Evolutionary conservation across 352 stramenopile species (phyloP).

Genomic region (Phytophthora europaea): DNA sequence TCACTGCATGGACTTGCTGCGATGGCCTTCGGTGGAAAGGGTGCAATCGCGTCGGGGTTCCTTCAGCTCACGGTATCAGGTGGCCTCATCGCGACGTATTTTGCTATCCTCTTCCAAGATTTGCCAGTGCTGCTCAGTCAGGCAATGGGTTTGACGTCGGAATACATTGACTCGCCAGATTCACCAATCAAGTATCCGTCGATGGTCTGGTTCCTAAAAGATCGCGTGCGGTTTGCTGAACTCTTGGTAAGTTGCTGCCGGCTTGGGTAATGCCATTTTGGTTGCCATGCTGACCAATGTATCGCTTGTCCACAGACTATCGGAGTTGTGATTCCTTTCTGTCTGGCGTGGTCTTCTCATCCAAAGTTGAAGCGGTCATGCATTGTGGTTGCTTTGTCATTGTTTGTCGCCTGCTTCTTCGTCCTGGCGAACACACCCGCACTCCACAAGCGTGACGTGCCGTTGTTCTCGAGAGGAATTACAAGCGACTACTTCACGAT

Average conservation of each 20-base stretch:
- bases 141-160: conserved; percentile 47
- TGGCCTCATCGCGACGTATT: conserved; percentile 52
- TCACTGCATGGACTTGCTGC: conserved; percentile 61
- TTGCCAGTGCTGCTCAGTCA: conserved; percentile 49
- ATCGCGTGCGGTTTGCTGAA: conserved; percentile 50
- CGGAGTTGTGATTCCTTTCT: conserved; percentile 51
- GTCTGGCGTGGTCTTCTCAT: conserved; percentile 45
- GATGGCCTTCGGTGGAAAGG: conserved; percentile 49
- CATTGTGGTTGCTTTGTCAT: conserved; percentile 28
- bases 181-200: conserved; percentile 20
- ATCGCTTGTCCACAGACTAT: conserved; percentile 32
- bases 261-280: neutral
- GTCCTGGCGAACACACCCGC: conserved; percentile 38
- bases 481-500: conserved; percentile 57
- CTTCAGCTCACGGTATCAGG: conserved; percentile 49
- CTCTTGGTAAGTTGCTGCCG: conserved; percentile 35
- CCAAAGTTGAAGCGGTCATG: conserved; percentile 38
- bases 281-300: neutral
- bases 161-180: conserved; percentile 20
- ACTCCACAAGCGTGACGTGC: conserved; percentile 38
- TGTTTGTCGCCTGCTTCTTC: conserved; percentile 42
- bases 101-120: conserved; percentile 57
- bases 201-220: conserved; percentile 36
- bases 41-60: conserved; percentile 36
- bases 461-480: conserved; percentile 41